phyloP scores from a whole-genome alignment of 148 eudicot genomes.

The Silene latifolia region DNA sequence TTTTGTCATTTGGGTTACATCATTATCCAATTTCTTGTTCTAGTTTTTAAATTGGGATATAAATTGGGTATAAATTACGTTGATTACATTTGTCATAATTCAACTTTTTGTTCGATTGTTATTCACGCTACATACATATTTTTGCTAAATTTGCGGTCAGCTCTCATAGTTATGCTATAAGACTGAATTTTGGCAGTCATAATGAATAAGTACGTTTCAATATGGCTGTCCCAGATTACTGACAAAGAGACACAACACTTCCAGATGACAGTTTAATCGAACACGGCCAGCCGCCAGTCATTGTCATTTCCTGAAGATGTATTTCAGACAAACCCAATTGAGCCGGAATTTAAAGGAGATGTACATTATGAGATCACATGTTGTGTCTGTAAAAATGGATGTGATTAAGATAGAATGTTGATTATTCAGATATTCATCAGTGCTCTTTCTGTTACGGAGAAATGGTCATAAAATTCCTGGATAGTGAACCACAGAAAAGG shows the following conservation, averaged over 20 bases:
- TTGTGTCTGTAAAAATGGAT: conserved; percentile 34
- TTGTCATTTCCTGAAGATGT: conserved; percentile 79
- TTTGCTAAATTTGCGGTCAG: no score
- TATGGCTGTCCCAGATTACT: conserved; percentile 31
- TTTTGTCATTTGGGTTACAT: no score
- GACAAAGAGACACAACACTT: conserved; percentile 68
- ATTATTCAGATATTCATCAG: conserved; percentile 56
- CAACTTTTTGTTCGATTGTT: no score
- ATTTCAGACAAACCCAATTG: conserved; percentile 42
- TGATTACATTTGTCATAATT: no score
- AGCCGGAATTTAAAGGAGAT: conserved; percentile 32
- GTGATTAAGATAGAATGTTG: not conserved
- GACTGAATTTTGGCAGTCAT: no score
- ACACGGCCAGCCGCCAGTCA: conserved; percentile 50
- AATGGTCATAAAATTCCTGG: conserved; percentile 39
- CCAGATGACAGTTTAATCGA: conserved; percentile 63
- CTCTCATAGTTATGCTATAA: no score
- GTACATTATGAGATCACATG: conserved; percentile 84
- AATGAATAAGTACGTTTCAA: no score
- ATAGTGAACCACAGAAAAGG: conserved; percentile 76
- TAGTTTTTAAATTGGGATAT: no score
- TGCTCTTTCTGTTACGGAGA: conserved; percentile 67
- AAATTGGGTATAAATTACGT: no score
- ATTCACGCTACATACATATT: no score
- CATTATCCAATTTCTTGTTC: no score